phyloP scores from a whole-genome alignment of 805 yeast species.

The Yarrowia sp. region DNA sequence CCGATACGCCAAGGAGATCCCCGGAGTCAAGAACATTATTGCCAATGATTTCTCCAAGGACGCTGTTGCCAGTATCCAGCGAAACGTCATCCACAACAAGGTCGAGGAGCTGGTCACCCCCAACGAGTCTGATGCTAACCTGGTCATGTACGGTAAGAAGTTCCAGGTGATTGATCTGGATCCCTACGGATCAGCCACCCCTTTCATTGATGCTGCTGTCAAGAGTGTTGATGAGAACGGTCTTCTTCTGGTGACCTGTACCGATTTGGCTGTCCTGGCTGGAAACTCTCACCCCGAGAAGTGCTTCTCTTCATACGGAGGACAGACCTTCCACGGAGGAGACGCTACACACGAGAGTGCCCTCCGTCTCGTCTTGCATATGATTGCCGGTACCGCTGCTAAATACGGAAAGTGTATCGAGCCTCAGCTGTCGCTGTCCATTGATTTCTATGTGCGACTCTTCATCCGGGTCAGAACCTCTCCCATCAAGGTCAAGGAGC shows the following conservation, averaged over 20 bases:
- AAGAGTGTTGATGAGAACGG: slow-evolving; percentile 85
- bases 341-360: slow-evolving; percentile 95
- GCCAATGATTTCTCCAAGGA: slow-evolving; percentile 88
- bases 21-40: slow-evolving; percentile 64
- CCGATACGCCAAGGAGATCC: slow-evolving; percentile 89
- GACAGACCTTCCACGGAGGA: slow-evolving; percentile 72
- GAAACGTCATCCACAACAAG: slow-evolving; percentile 67
- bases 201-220: slow-evolving; percentile 89
- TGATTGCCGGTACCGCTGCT: slow-evolving; percentile 81
- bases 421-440: slow-evolving; percentile 80
- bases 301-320: slow-evolving; percentile 93
- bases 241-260: slow-evolving; percentile 83
- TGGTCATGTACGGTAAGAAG: slow-evolving; percentile 56
- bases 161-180: slow-evolving; percentile 91
- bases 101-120: slow-evolving; percentile 58
- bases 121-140: slow-evolving; percentile 88
- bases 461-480: slow-evolving; percentile 74
- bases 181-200: slow-evolving; percentile 97
- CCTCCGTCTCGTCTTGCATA: slow-evolving; percentile 71
- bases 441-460: slow-evolving; percentile 88
- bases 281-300: slow-evolving; percentile 97
- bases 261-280: slow-evolving; percentile 93
- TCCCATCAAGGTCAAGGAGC: slow-evolving; percentile 77
- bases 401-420: slow-evolving; percentile 82
- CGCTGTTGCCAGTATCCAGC: slow-evolving; percentile 77